Evolutionary conservation across 1,139 yeast genomes (phyloP).

Genomic region (Yueomyces sp.): DNA sequence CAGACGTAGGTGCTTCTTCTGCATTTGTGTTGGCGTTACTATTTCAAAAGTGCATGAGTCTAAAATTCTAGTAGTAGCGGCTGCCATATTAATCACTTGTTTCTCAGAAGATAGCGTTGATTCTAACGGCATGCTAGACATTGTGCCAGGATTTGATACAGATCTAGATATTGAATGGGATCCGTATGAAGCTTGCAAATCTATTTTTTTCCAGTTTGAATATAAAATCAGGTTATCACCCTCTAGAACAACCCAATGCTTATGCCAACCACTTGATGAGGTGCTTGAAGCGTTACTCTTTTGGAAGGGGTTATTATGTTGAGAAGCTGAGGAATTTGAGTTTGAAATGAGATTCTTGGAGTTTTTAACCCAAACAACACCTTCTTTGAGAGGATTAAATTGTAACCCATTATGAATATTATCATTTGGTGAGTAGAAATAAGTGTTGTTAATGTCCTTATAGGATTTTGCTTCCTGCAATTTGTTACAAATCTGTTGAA

Average conservation of each 20-base stretch:
- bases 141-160: not conserved
- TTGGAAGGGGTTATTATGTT: not conserved
- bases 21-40: not conserved
- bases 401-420: no score
- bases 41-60: not conserved
- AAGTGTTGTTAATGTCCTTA: not conserved
- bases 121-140: not conserved
- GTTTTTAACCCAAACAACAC: not conserved
- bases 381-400: not conserved
- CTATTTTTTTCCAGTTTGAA: not conserved
- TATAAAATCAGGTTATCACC: not conserved
- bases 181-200: not conserved
- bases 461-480: not conserved
- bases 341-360: not conserved
- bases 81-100: not conserved
- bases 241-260: not conserved
- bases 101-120: not conserved
- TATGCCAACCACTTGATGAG: not conserved
- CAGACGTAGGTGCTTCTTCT: not conserved
- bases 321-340: not conserved
- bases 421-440: not conserved
- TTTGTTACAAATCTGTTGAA: not conserved
- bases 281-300: not conserved
- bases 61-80: not conserved
- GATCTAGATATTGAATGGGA: not conserved